A percentile compares a stretch with the other conserved stretches of the same genome.
These are phyloP conservation scores for Coniferiporia weirii DNA, from an alignment of 1,284 basidiomycete genomes.

Conservation along the genomic window DNA sequence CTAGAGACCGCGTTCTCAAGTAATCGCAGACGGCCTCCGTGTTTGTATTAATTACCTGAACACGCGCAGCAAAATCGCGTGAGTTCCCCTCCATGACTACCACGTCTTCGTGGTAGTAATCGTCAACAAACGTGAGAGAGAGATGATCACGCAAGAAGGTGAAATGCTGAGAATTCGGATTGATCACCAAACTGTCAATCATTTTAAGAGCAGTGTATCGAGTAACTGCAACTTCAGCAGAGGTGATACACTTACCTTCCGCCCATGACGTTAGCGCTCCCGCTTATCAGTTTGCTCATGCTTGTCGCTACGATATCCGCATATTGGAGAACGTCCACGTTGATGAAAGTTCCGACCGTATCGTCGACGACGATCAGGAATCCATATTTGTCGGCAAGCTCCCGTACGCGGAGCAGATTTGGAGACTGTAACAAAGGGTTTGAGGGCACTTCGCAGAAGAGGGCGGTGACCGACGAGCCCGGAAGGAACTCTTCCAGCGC, in stretches of 20 bases:
- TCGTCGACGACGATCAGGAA: slow-evolving; percentile 93
- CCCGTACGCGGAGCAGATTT: slow-evolving; percentile 70
- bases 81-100: slow-evolving; percentile 98
- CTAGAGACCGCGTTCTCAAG: slow-evolving; percentile 41
- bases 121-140: slow-evolving; percentile 70
- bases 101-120: slow-evolving; percentile 88
- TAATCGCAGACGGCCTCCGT: slow-evolving; percentile 79
- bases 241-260: slow-evolving; percentile 61
- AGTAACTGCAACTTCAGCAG: not conserved
- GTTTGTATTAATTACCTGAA: slow-evolving; percentile 78
- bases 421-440: slow-evolving; percentile 89
- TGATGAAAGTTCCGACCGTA: slow-evolving; percentile 94
- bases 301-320: slow-evolving; percentile 94
- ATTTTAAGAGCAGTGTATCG: not conserved
- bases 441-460: slow-evolving; percentile 88
- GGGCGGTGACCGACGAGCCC: slow-evolving; percentile 45
- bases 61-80: slow-evolving; percentile 80
- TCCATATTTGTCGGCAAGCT: slow-evolving; percentile 82
- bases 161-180: slow-evolving; percentile 74
- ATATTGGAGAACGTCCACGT: slow-evolving; percentile 87
- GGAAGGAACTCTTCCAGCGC: slow-evolving; percentile 62
- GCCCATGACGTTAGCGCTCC: slow-evolving; percentile 96
- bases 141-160: slow-evolving; percentile 56
- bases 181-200: slow-evolving; percentile 69
- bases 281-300: slow-evolving; percentile 94